Evolutionary conservation across 2,329 filamentous ascomycete genomes (phyloP), one percentile per base, ranked within the genome.

Genomic region (Diplodia corticola): DNA sequence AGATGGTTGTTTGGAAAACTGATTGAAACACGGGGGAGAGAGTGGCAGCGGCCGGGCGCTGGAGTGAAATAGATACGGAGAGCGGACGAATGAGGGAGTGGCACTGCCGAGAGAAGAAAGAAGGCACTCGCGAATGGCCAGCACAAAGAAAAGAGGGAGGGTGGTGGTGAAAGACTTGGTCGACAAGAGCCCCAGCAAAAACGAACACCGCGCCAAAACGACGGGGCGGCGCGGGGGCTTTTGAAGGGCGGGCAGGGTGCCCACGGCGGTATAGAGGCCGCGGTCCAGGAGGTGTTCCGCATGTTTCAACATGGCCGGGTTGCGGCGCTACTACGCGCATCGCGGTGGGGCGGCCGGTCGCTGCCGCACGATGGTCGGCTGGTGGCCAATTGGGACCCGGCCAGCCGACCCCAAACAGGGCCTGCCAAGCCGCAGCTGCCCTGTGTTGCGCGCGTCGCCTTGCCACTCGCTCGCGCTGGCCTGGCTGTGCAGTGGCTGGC

Each of bases 271-370:
- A 49, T 61, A n/a, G 40, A 33, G n/a, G 57, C 57, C 40, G 57
- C n/a, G 4, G 40, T 10, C 40, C 44, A 61, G 57, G 57, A 61
- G 57, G 55, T 35, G 44, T 49, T 61, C 57, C 57, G 44, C 40
- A 61, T 61, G 57, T 61, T 61, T 61, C 57, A 61, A 28, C 40
- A 61, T 61, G 44, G 44, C 48, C 40, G 50, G n/a, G 57, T 61
- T 44, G 57, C 57, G 57, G 57, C 57, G 57, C 57, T 49, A 44
- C 40, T 44, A 61, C 57, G 57, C 57, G 35, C 53, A 57, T 57
- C 53, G 33, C 24, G 26, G 53, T 57, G 53, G 53, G 53, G 53
- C 55, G 15, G 55, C 17, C 33, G 17, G 15, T 60, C 37, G 55
- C 37, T 30, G 55, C 55, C 57, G 57, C 57, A 61, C 57, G 26